Conservation (phyloP, 2,329 filamentous ascomycete genomes). For the Blastomyces gilchristii region DNA sequence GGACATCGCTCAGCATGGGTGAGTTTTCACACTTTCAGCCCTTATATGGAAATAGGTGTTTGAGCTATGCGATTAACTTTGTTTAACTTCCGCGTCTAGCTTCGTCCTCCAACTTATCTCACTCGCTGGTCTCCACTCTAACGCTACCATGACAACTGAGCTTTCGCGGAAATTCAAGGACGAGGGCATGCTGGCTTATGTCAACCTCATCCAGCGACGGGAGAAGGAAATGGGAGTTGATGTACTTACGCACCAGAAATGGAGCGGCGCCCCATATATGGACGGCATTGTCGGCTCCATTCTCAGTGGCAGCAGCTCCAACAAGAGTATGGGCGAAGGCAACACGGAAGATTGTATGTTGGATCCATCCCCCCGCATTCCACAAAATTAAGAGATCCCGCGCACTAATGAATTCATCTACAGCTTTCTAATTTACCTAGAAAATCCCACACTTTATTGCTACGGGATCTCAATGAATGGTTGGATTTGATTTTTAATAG, state of each 20-base stretch:
- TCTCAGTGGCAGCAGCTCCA: constrained; percentile 80
- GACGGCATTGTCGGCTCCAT: constrained; percentile 85
- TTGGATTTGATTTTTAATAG: not conserved
- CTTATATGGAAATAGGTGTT: not conserved
- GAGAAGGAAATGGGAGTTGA: constrained; percentile 89
- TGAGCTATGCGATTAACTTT: constrained; percentile 36
- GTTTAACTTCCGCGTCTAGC: constrained; percentile 19
- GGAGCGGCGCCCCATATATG: constrained; percentile 62
- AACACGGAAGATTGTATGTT: constrained; percentile 59
- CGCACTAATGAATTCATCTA: not conserved
- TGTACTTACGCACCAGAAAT: constrained; percentile 88
- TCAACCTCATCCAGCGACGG: constrained; percentile 77
- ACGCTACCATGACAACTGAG: constrained; percentile 57
- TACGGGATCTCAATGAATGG: not conserved
- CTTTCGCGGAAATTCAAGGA: constrained; percentile 73
- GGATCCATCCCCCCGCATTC: not conserved
- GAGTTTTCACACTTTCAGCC: constrained; percentile 34
- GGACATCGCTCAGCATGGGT: constrained; percentile 87
- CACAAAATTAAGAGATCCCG: not conserved
- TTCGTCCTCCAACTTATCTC: constrained; percentile 57
- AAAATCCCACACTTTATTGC: not conserved
- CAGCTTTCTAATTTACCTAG: not conserved
- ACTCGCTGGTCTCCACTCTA: constrained; percentile 53
- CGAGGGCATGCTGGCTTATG: constrained; percentile 94
- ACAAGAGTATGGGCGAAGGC: constrained; percentile 87